Evolutionary conservation across 2,329 filamentous ascomycete genomes (phyloP).

Genomic region (Cercospora sp.): DNA sequence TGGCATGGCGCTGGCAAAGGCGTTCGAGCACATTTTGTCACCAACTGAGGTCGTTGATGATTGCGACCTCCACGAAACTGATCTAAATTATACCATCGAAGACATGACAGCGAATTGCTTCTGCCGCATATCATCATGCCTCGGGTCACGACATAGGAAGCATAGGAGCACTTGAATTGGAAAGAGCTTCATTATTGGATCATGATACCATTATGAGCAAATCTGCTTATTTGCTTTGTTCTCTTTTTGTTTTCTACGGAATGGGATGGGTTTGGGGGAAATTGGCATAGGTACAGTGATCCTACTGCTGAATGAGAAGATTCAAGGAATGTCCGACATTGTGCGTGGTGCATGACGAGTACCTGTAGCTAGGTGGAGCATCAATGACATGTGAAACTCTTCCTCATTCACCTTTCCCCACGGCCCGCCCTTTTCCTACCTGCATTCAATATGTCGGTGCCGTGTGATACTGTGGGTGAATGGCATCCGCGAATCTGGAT

Average conservation of each 20-base stretch:
- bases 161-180: conserved; percentile 4
- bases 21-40: conserved; percentile 8
- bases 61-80: conserved; percentile 6
- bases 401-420: neutral
- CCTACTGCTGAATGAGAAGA: neutral
- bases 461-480: neutral
- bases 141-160: conserved; percentile 10
- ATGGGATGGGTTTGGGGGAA: neutral
- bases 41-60: neutral
- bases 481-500: neutral
- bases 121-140: conserved; percentile 14
- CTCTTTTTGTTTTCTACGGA: neutral
- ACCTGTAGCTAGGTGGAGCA: neutral
- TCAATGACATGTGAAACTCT: neutral
- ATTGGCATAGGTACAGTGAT: conserved; percentile 3
- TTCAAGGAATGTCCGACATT: neutral
- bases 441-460: neutral
- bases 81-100: conserved; percentile 17
- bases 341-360: neutral
- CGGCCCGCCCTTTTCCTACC: neutral
- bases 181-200: conserved; percentile 14
- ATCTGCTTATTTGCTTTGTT: conserved; percentile 10
- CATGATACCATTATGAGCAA: conserved; percentile 17
- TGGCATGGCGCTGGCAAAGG: conserved; percentile 8
- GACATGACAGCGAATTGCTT: conserved; percentile 12